These are phyloP conservation scores for Cercospora canescens DNA, from an alignment of 2,329 filamentous ascomycete genomes.

Conservation along the genomic window DNA sequence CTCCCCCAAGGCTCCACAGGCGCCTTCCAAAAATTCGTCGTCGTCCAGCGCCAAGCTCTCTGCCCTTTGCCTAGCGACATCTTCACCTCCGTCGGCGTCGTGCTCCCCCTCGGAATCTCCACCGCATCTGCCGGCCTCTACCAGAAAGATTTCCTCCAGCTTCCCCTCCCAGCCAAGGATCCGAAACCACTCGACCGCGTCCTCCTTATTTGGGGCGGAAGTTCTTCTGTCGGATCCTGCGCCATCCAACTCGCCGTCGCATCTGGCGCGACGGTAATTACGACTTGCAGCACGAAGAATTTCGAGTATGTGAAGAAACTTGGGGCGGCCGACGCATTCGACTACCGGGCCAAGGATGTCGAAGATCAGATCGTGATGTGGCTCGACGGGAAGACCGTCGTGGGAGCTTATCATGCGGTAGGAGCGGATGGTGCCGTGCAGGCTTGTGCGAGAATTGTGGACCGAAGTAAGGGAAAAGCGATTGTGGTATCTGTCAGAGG, in stretches of 20 bases:
- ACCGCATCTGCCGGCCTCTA: slow-evolving; percentile 41
- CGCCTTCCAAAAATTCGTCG: slow-evolving; percentile 38
- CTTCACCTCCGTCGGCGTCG: slow-evolving; percentile 40
- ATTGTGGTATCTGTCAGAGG: slow-evolving; percentile 31
- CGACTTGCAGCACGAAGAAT: slow-evolving; percentile 37
- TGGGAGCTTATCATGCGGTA: slow-evolving; percentile 33
- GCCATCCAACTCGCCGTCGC: slow-evolving; percentile 52
- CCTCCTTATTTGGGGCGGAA: slow-evolving; percentile 56
- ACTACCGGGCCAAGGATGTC: slow-evolving; percentile 42
- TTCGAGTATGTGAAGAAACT: slow-evolving; percentile 47
- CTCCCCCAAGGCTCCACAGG: slow-evolving; percentile 22
- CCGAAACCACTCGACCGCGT: slow-evolving; percentile 30
- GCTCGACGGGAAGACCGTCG: slow-evolving; percentile 34
- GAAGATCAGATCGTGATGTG: slow-evolving; percentile 31
- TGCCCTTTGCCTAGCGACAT: slow-evolving; percentile 42
- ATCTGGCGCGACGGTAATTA: slow-evolving; percentile 45
- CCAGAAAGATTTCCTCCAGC: slow-evolving; percentile 27
- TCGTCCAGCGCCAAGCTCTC: slow-evolving; percentile 35
- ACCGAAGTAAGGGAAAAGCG: slow-evolving; percentile 30
- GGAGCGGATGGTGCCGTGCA: slow-evolving; percentile 27
- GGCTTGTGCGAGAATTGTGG: slow-evolving; percentile 32
- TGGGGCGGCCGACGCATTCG: slow-evolving; percentile 51
- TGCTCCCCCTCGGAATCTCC: slow-evolving; percentile 45
- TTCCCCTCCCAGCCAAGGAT: slow-evolving; percentile 25
- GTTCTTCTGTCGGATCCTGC: slow-evolving; percentile 54